Base-by-base conservation (phyloP, 228 moss, liverwort and hornwort species). In the Sphagnum magellanicum region DNA sequence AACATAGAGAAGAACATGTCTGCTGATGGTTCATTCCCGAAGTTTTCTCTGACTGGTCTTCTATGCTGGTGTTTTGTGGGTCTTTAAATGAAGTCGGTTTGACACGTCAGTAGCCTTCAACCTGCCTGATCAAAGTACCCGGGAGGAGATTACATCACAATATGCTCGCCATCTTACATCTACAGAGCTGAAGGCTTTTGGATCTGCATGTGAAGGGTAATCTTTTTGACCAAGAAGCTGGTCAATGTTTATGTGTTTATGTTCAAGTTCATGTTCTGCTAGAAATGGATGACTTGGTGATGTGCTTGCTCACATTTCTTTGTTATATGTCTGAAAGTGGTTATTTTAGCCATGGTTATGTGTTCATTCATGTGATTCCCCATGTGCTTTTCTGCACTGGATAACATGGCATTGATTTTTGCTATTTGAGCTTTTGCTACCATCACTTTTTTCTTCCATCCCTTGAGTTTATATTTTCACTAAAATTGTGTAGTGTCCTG, bases 121-220 rank as follows among this genome's bases (percentile, higher is more conserved):
- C 70, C 76, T 92, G 53, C 92, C 90, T 51, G 86, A 92, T 61
- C 83, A 85, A 72, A 75, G 73, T 8, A 90, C 92, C 49, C 85
- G 92, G 17, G 87, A 87, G 67, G 92, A 92, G 74, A 92, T 92
- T 70, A 88, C 81, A 4, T 83, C 90, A 9, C 92, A 90, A 62
- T 92, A 92, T 70, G 92, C 92, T 16, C 86, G 87, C 63, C 92
- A 92, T 70, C 60, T 92, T 17, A 83, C 74, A 16, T 58, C 87
- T n/a, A 72, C 74, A 46, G 92, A 92, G 48, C 81, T 89, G 58
- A 85, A 88, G 60, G 79, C 80, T 15, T 71, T 92, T 73, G 90
- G 90, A 62, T 80, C 90, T 16, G 79, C 84, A 8, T 88, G 88
- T 68, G 86, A 92, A 16, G 92, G 88, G 88, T 85, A 76, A 72